Base-by-base conservation (phyloP, 306 rosid genomes). In the Cicer bijugum region DNA sequence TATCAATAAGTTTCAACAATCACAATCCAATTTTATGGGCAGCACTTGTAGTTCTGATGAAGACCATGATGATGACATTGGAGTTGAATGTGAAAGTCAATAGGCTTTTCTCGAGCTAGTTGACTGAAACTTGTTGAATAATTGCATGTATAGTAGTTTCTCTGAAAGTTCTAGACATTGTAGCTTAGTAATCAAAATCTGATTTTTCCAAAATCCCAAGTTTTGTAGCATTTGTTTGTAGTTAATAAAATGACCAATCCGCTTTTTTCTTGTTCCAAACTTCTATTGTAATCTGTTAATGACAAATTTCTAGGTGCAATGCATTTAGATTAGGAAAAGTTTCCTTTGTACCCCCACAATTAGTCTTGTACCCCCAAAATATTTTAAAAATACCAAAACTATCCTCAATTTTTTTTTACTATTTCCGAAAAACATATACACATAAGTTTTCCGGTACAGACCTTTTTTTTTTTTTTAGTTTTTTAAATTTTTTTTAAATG, bases 1-100 rank as follows among this genome's bases (percentile, higher is more conserved):
- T 39, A 88, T 93, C 78, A 67, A 16, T 40, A 86, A 78, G 77
- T 87, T 89, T 76, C 79, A 78, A 79, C 84, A 67, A 14, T 79
- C 82, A 2, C 84, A 81, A 48, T 69, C 74, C 40, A 77, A 75
- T 81, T 56, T 57, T 56, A 57, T 28, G 61, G 73, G 5, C 52
- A 14, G 71, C 60, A 48, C 74, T 37, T 75, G 73, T 19, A 81
- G 67, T 72, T 77, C 72, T 16, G 89, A 92, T 10, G 85, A 82
- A 50, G 74, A 75, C 23, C 81, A 71, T 4, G 82, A 84, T 7
- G 81, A 81, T 44, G 74, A 12, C 64, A 40, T 75, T 82, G 82
- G 63, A 52, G 53, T 14, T 11, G 79, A 83, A 23, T 72, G 68
- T 63, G 92, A 84, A 74, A 76, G 56, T 52, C 76, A 70, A 67